Evolutionary conservation across 331 rosid genomes (phyloP), one percentile per base, ranked within the genome.

Genomic region (Rosa hybrid): DNA sequence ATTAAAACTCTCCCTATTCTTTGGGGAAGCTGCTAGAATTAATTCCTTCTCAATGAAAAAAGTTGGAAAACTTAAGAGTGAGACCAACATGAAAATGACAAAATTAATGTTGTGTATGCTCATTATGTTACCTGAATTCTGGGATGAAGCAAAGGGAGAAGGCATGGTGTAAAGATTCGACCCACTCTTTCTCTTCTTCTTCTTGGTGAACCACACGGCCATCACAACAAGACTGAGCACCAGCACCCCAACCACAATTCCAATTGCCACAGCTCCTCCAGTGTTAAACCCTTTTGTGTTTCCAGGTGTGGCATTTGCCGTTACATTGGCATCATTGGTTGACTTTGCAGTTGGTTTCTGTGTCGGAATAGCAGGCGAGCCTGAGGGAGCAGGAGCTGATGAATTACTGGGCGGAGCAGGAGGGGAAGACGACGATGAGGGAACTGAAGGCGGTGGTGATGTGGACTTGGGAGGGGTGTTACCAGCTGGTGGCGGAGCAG

Each of bases 111-210:
- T 41, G 44, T 50, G 59, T 12, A 16, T 57, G 74, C 44, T 81
- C 75, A 71, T 60, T 38, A 78, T 72, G 77, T 81, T 89, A 96
- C 99, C 99, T 90, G 99, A 96, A 89, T 90, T 96, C 73, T 96
- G 98, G 74, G 98, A 95, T 53, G 98, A 91, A 75, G 92, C 82
- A 74, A 86, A 88, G 49, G 99, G 99, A 74, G 99, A 96, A 56
- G 97, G 82, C 71, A 74, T 57, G 57, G 73, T 78, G 85, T 88
- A 90, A 83, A 42, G 69, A 85, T 81, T 77, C n/a, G 85, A 11
- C 73, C 86, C 86, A 42, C 51, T 81, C 85, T 86, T 86, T 78
- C 81, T 88, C 90, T 89, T 94, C 57, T 81, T 91, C 83, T 86
- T 96, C 81, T 78, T 83, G 69, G 81, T 81, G 78, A 93, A 87